These are phyloP conservation scores for Boletellus sp. DNA, from an alignment of 768 basidiomycete genomes.

Conservation along the genomic window DNA sequence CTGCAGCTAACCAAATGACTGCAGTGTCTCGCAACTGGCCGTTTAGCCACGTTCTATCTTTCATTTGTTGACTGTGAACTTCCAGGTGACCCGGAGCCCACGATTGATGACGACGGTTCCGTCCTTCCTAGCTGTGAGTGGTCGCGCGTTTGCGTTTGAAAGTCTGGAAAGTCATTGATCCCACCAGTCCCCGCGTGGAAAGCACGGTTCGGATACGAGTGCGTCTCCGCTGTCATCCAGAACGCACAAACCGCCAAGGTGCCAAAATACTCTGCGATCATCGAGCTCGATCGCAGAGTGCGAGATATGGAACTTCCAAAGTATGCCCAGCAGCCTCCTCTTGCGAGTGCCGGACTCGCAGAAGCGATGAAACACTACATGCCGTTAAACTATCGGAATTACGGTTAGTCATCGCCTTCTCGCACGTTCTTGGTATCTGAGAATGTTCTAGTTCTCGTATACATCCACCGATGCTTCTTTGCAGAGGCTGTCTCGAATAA, in stretches of 20 bases:
- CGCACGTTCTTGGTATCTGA: neutral
- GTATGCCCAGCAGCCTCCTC: slow-evolving; percentile 52
- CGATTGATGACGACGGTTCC: slow-evolving; percentile 55
- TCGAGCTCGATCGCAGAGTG: slow-evolving; percentile 62
- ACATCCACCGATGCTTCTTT: slow-evolving; percentile 75
- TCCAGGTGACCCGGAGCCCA: slow-evolving; percentile 57
- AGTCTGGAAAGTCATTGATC: neutral
- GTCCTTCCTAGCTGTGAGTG: slow-evolving; percentile 57
- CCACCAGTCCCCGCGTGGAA: slow-evolving; percentile 63
- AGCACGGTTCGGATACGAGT: slow-evolving; percentile 62
- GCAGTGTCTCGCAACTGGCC: slow-evolving; percentile 67
- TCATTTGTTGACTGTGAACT: slow-evolving; percentile 73
- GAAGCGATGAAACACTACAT: slow-evolving; percentile 73
- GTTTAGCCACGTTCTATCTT: slow-evolving; percentile 63
- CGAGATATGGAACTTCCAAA: slow-evolving; percentile 65
- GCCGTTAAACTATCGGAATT: slow-evolving; percentile 68
- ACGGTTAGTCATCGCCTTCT: slow-evolving; percentile 43
- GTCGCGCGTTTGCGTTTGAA: neutral
- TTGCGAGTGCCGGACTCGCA: slow-evolving; percentile 48
- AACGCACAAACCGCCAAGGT: slow-evolving; percentile 62
- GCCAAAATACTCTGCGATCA: slow-evolving; percentile 57
- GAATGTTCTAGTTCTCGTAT: slow-evolving; percentile 51
- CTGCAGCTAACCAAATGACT: neutral
- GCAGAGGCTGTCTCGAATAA: slow-evolving; percentile 66
- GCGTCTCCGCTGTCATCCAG: slow-evolving; percentile 64